Evolutionary conservation across 139 green algal genomes (phyloP).

Genomic region (Chlamydomonas asymmetrica): DNA sequence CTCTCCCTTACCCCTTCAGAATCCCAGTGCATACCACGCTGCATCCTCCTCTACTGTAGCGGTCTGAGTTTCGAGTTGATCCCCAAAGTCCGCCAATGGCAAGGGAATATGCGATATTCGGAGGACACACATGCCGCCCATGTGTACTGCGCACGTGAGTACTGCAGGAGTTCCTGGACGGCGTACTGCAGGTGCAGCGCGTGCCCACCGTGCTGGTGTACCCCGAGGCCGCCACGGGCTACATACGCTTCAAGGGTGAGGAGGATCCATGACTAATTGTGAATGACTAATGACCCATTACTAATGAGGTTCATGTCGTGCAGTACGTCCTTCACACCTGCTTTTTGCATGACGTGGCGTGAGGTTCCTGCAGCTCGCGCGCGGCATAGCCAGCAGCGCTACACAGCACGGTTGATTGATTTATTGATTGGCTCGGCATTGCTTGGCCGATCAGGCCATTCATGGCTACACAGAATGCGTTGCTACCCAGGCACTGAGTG

Average conservation of each 20-base stretch:
- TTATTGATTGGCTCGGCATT: background rate
- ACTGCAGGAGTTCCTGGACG: constrained; percentile 19
- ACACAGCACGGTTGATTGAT: background rate
- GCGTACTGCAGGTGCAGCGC: background rate
- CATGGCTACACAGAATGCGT: too few relatives aligned
- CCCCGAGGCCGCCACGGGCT: constrained; percentile 18
- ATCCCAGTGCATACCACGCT: too few relatives aligned
- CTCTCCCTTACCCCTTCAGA: too few relatives aligned
- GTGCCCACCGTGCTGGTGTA: constrained; percentile 22
- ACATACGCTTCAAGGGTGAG: constrained; percentile 14
- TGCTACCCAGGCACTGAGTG: too few relatives aligned
- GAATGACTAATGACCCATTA: background rate
- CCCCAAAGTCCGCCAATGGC: too few relatives aligned
- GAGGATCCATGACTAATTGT: background rate
- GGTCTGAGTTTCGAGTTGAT: too few relatives aligned
- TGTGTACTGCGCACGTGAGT: background rate
- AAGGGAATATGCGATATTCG: too few relatives aligned
- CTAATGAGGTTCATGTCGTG: background rate
- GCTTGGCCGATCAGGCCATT: too few relatives aligned
- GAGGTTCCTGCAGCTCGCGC: too few relatives aligned
- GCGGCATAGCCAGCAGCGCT: background rate
- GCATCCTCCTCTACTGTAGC: too few relatives aligned
- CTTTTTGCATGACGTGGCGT: too few relatives aligned
- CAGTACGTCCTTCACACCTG: too few relatives aligned
- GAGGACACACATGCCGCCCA: background rate